Base-by-base conservation (phyloP, 352 stramenopile species). In the Phytopythium kandeliae region DNA sequence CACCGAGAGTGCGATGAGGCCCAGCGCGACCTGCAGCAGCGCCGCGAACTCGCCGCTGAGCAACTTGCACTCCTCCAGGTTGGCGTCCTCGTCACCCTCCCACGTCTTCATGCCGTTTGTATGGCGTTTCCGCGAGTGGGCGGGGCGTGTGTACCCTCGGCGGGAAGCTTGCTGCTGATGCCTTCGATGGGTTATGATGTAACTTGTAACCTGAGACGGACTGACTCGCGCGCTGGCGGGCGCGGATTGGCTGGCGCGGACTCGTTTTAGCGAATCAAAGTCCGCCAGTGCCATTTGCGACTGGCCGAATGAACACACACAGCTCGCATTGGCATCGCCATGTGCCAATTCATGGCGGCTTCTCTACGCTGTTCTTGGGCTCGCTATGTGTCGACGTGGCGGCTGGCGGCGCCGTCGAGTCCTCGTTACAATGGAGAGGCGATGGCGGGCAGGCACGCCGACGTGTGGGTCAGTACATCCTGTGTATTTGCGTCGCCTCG, bases 1-100 rank as follows among this genome's bases (percentile, higher is more conserved):
- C 51, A 93, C 83, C 0, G 83, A 94, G 37, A 94, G 65, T 19
- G 81, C 85, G 55, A 95, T 92, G 54, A 92, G 44, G 3, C 85
- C 85, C 30, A 95, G 58, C 19, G 86, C 45, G 3, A 94, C 54
- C 58, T 95, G 85, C 60, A 95, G 59, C 31, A 88, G 54, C 44
- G 65, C 76, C 22, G 85, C 83, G 43, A 94, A 94, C 56, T 69
- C 51, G 40, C 85, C 85, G 55, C 72, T 88, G 26, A 95, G 67
- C 22, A 95, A 66, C 58, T 90, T 89, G 65, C 85, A 95, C 53
- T 95, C 84, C 24, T 71, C 51, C 47, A 52, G 16, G 19, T 70
- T 59, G 31, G 45, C 54, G 37, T 78, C 62, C 21, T 67, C 58
- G 38, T 65, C 62, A 25, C 35, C 61, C 47, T 66, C 43, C 63